Percentiles rank a stretch among this genome's conserved stretches.
Evolutionary conservation across 1,139 yeast species (phyloP).

Genomic region (Maudiozyma humilis): DNA sequence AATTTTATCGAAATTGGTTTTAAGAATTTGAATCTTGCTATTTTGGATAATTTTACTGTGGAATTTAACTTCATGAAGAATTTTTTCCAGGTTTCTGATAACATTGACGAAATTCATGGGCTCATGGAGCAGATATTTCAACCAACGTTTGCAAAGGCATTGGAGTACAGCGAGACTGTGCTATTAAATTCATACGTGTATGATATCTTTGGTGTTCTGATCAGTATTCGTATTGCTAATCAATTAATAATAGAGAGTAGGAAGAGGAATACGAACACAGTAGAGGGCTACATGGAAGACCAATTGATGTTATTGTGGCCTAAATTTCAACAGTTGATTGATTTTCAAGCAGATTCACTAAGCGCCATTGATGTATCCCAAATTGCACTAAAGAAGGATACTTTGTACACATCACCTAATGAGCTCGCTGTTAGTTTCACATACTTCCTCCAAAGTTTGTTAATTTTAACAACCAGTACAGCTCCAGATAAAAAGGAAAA

Average conservation of each 20-base stretch:
- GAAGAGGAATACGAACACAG: conserved; percentile 56
- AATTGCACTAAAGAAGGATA: conserved; percentile 22
- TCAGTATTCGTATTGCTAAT: conserved; percentile 70
- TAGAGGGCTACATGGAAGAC: conserved; percentile 66
- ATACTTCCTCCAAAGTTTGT: conserved; percentile 61
- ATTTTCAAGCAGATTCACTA: conserved; percentile 65
- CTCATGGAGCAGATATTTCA: conserved; percentile 42
- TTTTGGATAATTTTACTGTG: conserved; percentile 67
- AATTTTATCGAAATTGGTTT: conserved; percentile 70
- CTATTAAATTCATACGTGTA: conserved; percentile 41
- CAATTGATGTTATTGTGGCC: conserved; percentile 76
- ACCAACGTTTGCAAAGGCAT: conserved; percentile 46
- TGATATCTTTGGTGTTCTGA: conserved; percentile 71
- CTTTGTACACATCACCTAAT: conserved; percentile 42
- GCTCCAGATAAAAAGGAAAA: background rate
- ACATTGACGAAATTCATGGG: conserved; percentile 37
- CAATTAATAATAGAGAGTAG: conserved; percentile 55
- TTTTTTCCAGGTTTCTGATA: conserved; percentile 47
- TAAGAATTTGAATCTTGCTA: conserved; percentile 63
- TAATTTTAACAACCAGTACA: conserved; percentile 37
- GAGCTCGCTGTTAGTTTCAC: conserved; percentile 76
- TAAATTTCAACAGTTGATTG: conserved; percentile 66
- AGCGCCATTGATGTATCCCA: conserved; percentile 34
- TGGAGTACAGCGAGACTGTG: conserved; percentile 41
- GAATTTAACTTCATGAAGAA: conserved; percentile 69